Evolutionary conservation across 2,329 filamentous ascomycete genomes (phyloP).

Genomic region (Exophiala alcalophila): DNA sequence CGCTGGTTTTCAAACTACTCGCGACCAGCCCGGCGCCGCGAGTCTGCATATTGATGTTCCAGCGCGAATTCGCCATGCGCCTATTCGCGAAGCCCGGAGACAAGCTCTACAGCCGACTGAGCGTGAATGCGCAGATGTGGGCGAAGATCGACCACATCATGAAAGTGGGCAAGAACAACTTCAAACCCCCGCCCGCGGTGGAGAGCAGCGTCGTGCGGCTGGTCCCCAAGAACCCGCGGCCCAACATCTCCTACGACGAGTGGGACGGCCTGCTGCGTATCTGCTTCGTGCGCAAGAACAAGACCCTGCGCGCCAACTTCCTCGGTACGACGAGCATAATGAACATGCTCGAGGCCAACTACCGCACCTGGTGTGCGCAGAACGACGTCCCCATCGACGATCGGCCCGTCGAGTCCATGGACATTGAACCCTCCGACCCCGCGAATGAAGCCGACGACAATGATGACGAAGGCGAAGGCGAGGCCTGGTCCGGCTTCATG

Average conservation of each 20-base stretch:
- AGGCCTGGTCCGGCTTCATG: conserved; percentile 45
- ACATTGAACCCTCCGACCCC: conserved; percentile 36
- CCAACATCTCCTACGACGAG: conserved; percentile 88
- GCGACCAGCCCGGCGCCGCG: conserved; percentile 77
- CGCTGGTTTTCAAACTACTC: conserved; percentile 86
- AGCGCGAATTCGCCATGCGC: conserved; percentile 89
- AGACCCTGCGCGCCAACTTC: conserved; percentile 78
- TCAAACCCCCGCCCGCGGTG: conserved; percentile 89
- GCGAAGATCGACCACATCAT: conserved; percentile 69
- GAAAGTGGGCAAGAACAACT: conserved; percentile 96
- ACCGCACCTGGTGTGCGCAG: conserved; percentile 83
- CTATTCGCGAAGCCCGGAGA: conserved; percentile 86
- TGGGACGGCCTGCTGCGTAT: conserved; percentile 88
- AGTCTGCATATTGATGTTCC: conserved; percentile 89
- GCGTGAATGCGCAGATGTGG: conserved; percentile 93
- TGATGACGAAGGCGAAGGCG: conserved; percentile 16
- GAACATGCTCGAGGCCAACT: conserved; percentile 81
- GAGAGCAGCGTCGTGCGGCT: conserved; percentile 88
- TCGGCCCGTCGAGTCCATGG: conserved; percentile 42
- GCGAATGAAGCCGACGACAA: conserved; percentile 42
- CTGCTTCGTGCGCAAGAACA: conserved; percentile 84
- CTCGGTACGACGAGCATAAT: conserved; percentile 77
- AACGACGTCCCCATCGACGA: conserved; percentile 79
- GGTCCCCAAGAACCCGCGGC: conserved; percentile 79
- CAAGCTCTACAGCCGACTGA: conserved; percentile 83